These are phyloP conservation scores for Cladophialophora exuberans DNA, from an alignment of 2,329 filamentous ascomycete species.

Conservation along the genomic window DNA sequence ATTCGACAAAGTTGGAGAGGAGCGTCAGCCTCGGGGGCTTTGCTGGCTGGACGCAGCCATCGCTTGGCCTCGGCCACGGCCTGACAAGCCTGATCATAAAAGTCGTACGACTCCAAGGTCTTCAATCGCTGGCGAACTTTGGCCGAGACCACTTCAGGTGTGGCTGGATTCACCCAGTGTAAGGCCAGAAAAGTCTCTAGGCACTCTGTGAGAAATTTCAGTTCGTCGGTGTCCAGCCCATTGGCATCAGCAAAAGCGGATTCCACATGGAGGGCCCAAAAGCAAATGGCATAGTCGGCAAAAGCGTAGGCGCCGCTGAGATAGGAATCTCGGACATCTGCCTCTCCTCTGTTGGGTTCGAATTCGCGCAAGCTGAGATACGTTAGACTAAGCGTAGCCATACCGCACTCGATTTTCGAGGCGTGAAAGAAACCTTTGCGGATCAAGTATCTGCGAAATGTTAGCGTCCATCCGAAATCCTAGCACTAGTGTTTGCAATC, in stretches of 20 bases:
- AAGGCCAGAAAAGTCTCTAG: not conserved
- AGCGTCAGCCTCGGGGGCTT: not conserved
- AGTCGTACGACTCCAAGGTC: not conserved
- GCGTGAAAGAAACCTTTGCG: too few species aligned
- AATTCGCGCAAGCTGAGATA: conserved; percentile 44
- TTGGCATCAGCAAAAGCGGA: not conserved
- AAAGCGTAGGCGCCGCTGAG: conserved; percentile 42
- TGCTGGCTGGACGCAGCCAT: too few species aligned
- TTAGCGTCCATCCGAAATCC: too few species aligned
- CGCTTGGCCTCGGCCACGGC: not conserved
- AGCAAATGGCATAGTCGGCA: conserved; percentile 44
- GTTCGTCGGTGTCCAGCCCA: not conserved
- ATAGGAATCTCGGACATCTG: too few species aligned
- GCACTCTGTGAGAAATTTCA: not conserved
- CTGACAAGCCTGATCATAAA: not conserved
- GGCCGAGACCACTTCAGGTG: not conserved
- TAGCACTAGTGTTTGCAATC: too few species aligned
- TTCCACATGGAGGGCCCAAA: conserved; percentile 41
- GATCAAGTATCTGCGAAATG: too few species aligned
- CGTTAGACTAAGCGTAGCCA: conserved; percentile 39
- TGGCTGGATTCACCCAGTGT: too few species aligned
- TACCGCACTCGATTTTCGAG: too few species aligned
- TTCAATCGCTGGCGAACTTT: not conserved
- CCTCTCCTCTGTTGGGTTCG: conserved; percentile 11
- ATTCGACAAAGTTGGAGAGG: too few species aligned